Evolutionary conservation across 805 yeast species (phyloP), one percentile per base, ranked within the genome.

Genomic region (Candida michaelii): DNA sequence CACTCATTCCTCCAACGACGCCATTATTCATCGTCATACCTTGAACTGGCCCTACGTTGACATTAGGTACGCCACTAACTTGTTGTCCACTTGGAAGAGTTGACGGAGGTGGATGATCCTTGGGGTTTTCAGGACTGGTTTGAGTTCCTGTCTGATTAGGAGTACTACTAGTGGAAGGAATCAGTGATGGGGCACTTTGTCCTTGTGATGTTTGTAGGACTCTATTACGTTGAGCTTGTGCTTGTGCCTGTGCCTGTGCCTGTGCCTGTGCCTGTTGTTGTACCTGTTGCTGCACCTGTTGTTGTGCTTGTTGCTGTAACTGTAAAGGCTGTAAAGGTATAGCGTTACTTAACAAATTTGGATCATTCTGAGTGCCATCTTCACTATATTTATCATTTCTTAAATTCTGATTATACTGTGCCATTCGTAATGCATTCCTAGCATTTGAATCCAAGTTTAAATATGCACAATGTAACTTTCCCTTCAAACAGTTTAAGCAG

Each of bases 381-480:
- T 42, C 51, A 14, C 48, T 47, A 18, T 48, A 35, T 33, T 54
- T 50, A 29, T 61, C 66, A 37, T 55, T 56, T 31, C 66, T 44
- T 14, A 61, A 38, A 38, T 54, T 59, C 36, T 73, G 73, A 51
- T 73, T 65, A 47, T 65, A 63, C 49, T 76, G 82, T 1, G 81
- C 81, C 64, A 66, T 64, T 39, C 73, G 57, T 29, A 76, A 54
- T 17, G 79, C 79, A 38, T 68, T 71, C 43, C 78, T 55, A 1
- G 80, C 79, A 15, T 69, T 69, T 3, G 70, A 69, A 47, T 77
- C 78, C 27, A 79, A 53, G 45, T 66, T 70, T 31, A 70, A 55
- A 50, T 70, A 70, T 5, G 74, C 76, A 51, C 76, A 70, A 51
- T 67, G 72, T 39, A 70, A 58, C 48, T 70, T 69, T 8, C 76